phyloP scores from a whole-genome alignment of 139 green algal species.

The Tetraselmis chui region DNA sequence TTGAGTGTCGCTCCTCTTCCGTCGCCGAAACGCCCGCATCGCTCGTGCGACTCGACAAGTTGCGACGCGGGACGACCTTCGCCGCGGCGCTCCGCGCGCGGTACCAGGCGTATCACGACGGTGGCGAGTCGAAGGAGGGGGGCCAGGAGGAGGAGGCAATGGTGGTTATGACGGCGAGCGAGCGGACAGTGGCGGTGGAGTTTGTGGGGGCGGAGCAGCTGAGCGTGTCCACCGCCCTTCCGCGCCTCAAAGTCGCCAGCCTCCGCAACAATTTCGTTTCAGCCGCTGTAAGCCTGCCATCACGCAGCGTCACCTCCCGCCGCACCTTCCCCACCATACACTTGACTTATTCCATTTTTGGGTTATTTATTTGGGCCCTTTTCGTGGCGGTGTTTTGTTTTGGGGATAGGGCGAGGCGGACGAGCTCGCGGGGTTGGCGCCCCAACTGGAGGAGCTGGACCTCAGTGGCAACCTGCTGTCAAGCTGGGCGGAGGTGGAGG shows the following conservation, averaged over 20 bases:
- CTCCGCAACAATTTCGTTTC: slow-evolving; percentile 4
- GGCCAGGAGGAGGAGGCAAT: slow-evolving; percentile 29
- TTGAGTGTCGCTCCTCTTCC: slow-evolving; percentile 32
- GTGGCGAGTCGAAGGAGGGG: slow-evolving; percentile 17
- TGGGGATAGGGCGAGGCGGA: slow-evolving; percentile 29
- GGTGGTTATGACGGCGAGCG: slow-evolving; percentile 31
- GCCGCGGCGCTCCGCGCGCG: slow-evolving; percentile 36
- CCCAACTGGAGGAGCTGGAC: slow-evolving; percentile 50
- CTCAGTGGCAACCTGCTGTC: slow-evolving; percentile 63
- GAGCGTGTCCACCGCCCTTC: not conserved
- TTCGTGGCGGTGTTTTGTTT: no score
- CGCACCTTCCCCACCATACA: not conserved
- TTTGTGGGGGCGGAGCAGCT: slow-evolving; percentile 60
- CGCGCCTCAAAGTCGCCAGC: not conserved
- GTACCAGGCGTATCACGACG: slow-evolving; percentile 55
- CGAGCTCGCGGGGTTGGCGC: slow-evolving; percentile 15
- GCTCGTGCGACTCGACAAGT: slow-evolving; percentile 61
- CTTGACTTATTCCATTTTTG: not conserved
- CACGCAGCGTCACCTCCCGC: no score
- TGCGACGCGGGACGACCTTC: slow-evolving; percentile 32
- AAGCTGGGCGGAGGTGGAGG: slow-evolving; percentile 38
- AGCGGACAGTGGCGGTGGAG: slow-evolving; percentile 41
- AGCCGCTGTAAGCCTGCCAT: not conserved
- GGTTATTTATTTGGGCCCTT: not conserved
- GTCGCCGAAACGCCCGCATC: slow-evolving; percentile 39